phyloP scores from a whole-genome alignment of 2,329 filamentous ascomycete genomes.

The Alternaria consortialis region DNA sequence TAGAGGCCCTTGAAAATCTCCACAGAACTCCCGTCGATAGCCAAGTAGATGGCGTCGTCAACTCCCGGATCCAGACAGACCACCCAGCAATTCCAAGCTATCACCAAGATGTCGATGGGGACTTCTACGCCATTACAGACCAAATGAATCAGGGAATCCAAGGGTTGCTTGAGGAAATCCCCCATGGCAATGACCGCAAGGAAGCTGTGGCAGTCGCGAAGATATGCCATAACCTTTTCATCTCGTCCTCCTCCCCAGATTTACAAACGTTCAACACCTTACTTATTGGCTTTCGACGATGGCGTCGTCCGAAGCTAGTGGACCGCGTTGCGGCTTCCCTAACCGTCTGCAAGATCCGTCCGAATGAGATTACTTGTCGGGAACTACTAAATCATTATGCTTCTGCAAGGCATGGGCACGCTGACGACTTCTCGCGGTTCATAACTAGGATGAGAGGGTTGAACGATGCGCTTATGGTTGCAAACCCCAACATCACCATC shows the following conservation, averaged over 20 bases:
- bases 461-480: slow-evolving; percentile 52
- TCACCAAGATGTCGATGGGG: slow-evolving; percentile 50
- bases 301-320: slow-evolving; percentile 35
- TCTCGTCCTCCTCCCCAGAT: slow-evolving; percentile 68
- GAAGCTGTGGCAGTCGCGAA: slow-evolving; percentile 36
- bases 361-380: slow-evolving; percentile 57
- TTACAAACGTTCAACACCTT: slow-evolving; percentile 76
- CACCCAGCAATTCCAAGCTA: slow-evolving; percentile 43
- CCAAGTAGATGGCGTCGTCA: slow-evolving; percentile 20
- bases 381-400: slow-evolving; percentile 55
- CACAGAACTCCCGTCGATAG: slow-evolving; percentile 16
- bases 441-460: slow-evolving; percentile 55
- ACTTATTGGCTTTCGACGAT: slow-evolving; percentile 66
- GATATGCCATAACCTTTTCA: slow-evolving; percentile 71
- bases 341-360: slow-evolving; percentile 52
- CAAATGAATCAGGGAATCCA: slow-evolving; percentile 46
- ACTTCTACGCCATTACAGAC: slow-evolving; percentile 41
- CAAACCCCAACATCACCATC: slow-evolving; percentile 50
- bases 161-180: slow-evolving; percentile 26
- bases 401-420: slow-evolving; percentile 31
- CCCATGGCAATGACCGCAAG: slow-evolving; percentile 20
- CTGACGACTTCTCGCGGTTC: slow-evolving; percentile 49
- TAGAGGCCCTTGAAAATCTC: slow-evolving; percentile 26
- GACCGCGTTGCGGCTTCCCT: slow-evolving; percentile 43
- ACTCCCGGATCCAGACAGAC: slow-evolving; percentile 15